Evolutionary conservation across 495 filamentous ascomycete genomes (phyloP).

Genomic region (Trichoderma asperelloides): DNA sequence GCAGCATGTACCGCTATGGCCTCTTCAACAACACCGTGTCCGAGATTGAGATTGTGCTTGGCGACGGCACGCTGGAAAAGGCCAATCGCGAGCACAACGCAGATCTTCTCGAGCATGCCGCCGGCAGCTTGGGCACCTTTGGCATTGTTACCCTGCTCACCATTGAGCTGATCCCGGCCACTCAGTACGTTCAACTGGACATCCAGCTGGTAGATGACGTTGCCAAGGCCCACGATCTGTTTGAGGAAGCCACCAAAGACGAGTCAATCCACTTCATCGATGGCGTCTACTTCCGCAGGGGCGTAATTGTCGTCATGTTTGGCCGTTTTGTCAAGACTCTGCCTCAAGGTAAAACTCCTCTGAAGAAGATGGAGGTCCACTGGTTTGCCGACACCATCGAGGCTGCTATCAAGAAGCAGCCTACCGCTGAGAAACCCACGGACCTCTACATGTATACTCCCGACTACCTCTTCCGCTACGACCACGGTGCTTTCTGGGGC

Average conservation of each 20-base stretch:
- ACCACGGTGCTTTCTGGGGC: constrained; percentile 53
- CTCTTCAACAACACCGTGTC: constrained; percentile 49
- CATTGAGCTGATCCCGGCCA: constrained; percentile 43
- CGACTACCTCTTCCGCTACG: constrained; percentile 57
- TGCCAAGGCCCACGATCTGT: constrained; percentile 20
- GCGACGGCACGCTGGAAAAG: constrained; percentile 39
- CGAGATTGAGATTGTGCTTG: constrained; percentile 51
- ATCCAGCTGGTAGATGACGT: constrained; percentile 34
- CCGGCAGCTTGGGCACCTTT: constrained; percentile 49
- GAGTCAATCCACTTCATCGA: constrained; percentile 37
- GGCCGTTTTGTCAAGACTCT: constrained; percentile 36
- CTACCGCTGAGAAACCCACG: constrained; percentile 17
- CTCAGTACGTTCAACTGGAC: constrained; percentile 43
- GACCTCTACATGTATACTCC: constrained; percentile 30
- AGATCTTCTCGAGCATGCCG: constrained; percentile 50
- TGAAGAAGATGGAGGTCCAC: constrained; percentile 18
- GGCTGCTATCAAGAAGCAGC: constrained; percentile 15
- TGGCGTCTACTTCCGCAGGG: constrained; percentile 40
- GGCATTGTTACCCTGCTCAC: constrained; percentile 50
- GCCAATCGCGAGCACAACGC: constrained; percentile 24
- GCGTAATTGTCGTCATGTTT: constrained; percentile 40
- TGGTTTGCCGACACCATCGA: constrained; percentile 34
- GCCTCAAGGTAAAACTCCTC: constrained; percentile 14
- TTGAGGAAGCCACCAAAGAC: constrained; percentile 22
- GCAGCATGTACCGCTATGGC: constrained; percentile 50